Evolutionary conservation across 129 eudicot genomes (phyloP), one percentile per base, ranked within the genome.

Genomic region (Gnaphalium uliginosum): DNA sequence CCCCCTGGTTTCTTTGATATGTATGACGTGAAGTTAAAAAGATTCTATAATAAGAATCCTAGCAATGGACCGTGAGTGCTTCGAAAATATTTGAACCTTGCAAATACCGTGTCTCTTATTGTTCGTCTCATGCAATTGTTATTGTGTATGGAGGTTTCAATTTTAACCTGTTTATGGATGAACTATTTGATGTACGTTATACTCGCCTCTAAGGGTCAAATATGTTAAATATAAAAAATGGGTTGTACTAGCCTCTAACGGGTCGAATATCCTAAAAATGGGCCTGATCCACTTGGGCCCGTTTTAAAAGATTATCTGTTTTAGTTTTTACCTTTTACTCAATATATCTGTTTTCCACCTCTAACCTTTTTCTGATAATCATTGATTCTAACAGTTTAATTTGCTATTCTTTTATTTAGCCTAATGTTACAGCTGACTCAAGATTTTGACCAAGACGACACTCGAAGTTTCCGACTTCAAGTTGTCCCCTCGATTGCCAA

Each of bases 381-480:
- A n/a, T 32, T 76, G 32, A 57, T 59, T 13, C 15, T 46, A 19
- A 51, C 23, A 21, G 35, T 69, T 80, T 69, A 32, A 60, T 72
- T 21, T 58, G 21, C 78, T 35, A 4, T 58, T 69, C 13, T 35
- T 74, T 59, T 22, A 68, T 69, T 10, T 67, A 90, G 96, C 88
- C 68, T 88, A 41, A 77, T 90, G 89, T 74, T 81, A 74, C 96
- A 90, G 80, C 70, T 84, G 61, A 80, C 77, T 78, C 96, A 90
- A 86, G 96, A 90, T 25, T 82, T 77, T 76, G 96, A 90, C 23
- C 90, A 74, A 58, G 96, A 90, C 3, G 93, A 88, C 32, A 32
- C 87, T 72, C 86, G 89, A 50, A 84, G 83, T 54, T 90, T 90
- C 24, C 89, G 84, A 10, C 90, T 79, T 67, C 93, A 80, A 79